Base-by-base conservation (phyloP, 2,329 filamentous ascomycete genomes). In the Neonectria punicea region DNA sequence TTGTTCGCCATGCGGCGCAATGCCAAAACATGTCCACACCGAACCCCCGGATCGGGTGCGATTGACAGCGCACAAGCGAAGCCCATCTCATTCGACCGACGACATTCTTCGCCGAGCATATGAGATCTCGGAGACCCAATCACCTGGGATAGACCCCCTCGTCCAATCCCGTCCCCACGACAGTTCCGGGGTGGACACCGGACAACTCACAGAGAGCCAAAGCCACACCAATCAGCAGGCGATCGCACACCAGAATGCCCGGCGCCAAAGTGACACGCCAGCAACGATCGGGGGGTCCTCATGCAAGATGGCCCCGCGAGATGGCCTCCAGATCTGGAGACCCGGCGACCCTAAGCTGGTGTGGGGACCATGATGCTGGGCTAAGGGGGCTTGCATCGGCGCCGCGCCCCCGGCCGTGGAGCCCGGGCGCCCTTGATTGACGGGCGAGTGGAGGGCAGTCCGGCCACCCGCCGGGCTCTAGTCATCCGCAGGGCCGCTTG, bases 91-190 rank as follows among this genome's bases (percentile, higher is more conserved):
- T 39, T 57, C 25, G 43, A 63, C 58, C 43, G 55, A 55, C 22
- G 30, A 28, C 43, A 43, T 56, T 36, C 46, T 47, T 47, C 36
- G 32, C 41, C n/a, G 41, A 22, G 41, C 53, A 54, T 53, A 39
- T 34, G 43, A 44, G 43, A 51, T 13, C 55, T 34, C 44, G 54
- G 50, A 44, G 50, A 46, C 16, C 61, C 50, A 54, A 58, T 55
- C 25, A 43, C 30, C 59, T 57, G 46, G 34, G 50, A 58, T 63
- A 49, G 60, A 58, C 44, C 61, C 54, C 49, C n/a, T 20, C 20
- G 55, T 58, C 61, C 61, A 63, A 63, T 63, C 60, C 54, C 39
- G 47, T 43, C 41, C 54, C 61, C 61, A 63, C 53, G 54, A 54
- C 51, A 39, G 34, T 41, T 49, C 39, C 41, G 54, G 36, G 61